Evolutionary conservation across 2,329 filamentous ascomycete genomes (phyloP).

Genomic region (Ascochyta viciae-villosae): DNA sequence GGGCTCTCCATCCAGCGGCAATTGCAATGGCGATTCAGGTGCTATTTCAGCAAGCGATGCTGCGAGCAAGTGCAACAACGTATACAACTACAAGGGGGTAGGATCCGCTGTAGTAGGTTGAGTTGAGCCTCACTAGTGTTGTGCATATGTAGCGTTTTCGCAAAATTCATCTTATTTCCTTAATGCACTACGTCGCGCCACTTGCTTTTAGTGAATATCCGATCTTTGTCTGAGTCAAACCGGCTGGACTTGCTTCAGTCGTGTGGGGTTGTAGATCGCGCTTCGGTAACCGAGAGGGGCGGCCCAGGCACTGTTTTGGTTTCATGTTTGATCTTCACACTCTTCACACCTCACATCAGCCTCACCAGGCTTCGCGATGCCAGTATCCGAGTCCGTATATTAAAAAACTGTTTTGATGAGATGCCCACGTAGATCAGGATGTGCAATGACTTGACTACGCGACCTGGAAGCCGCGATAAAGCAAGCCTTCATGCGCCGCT

Average conservation of each 20-base stretch:
- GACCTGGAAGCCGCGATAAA: no score
- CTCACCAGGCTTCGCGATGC: background rate
- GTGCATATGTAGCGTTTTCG: constrained; percentile 1
- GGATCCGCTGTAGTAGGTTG: constrained; percentile 4
- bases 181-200: background rate
- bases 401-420: background rate
- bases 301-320: constrained; percentile 5
- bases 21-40: constrained; percentile 28
- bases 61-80: constrained; percentile 34
- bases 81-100: constrained; percentile 29
- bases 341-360: constrained; percentile 9
- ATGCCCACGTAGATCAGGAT: background rate
- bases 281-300: constrained; percentile 6
- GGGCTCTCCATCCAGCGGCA: constrained; percentile 22
- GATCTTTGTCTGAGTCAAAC: background rate
- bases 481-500: no score
- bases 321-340: constrained; percentile 16
- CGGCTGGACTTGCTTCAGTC: background rate
- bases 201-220: constrained; percentile 3
- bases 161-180: background rate
- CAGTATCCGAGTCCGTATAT: no score
- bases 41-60: constrained; percentile 25
- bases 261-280: background rate
- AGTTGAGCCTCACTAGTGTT: background rate
- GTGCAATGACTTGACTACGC: no score